Conservation (phyloP, 257 asterid genomes). For the Gynochthodes officinalis region DNA sequence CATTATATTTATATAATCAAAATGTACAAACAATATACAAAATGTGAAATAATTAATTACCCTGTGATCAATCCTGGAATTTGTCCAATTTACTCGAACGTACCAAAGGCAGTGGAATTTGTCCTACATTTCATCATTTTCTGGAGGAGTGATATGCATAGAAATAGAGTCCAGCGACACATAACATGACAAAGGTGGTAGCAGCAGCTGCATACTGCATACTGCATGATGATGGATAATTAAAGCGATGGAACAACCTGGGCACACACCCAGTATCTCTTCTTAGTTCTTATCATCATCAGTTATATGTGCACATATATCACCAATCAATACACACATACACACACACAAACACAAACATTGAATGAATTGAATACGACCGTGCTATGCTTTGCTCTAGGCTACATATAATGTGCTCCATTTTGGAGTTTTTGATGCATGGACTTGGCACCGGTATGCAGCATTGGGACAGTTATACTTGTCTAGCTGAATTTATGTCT, state of each 20-base stretch:
- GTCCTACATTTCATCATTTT: constrained; percentile 10
- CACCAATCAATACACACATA: too few species aligned
- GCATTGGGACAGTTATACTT: constrained; percentile 20
- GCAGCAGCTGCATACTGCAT: too few species aligned
- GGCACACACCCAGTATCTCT: neutral
- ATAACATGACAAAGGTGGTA: constrained; percentile 3
- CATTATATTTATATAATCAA: too few species aligned
- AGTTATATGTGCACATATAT: too few species aligned
- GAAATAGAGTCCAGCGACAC: neutral
- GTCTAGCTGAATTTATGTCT: constrained; percentile 10
- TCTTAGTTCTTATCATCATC: neutral
- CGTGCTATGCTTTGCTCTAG: constrained; percentile 1
- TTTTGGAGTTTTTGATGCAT: neutral
- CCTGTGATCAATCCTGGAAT: too few species aligned
- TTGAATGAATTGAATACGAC: constrained; percentile 13
- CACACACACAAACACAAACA: too few species aligned
- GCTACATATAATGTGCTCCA: neutral
- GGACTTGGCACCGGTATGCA: constrained; percentile 13
- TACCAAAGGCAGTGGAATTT: neutral
- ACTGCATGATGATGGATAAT: too few species aligned
- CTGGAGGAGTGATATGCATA: neutral
- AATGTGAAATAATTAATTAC: too few species aligned
- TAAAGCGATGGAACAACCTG: too few species aligned
- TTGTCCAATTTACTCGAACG: neutral
- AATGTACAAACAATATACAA: too few species aligned